Percentiles rank a stretch among this genome's conserved stretches.
Conservation (phyloP, 129 eudicot species). For the Deinandra increscens region DNA sequence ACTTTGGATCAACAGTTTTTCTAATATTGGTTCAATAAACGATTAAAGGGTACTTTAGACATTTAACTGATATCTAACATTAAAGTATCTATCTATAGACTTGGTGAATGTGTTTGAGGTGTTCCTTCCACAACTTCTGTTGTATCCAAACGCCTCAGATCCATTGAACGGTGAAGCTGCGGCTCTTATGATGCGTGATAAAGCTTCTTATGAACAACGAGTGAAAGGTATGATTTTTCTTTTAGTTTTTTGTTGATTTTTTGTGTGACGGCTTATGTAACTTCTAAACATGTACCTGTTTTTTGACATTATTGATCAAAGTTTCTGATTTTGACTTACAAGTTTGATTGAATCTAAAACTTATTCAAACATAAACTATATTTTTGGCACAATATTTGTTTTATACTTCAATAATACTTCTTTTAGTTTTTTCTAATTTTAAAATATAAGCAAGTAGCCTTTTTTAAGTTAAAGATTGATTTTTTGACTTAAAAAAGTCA, state of each 20-base stretch:
- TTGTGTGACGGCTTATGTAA: neutral
- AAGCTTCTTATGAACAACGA: slow-evolving; percentile 64
- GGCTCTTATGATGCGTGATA: slow-evolving; percentile 83
- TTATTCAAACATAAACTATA: neutral
- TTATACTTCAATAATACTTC: neutral
- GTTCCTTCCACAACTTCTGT: slow-evolving; percentile 82
- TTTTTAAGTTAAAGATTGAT: neutral
- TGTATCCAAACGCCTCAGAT: slow-evolving; percentile 91
- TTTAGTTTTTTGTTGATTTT: too few species aligned
- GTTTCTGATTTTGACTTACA: neutral
- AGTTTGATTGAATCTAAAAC: neutral
- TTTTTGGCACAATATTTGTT: neutral
- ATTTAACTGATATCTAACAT: slow-evolving; percentile 10
- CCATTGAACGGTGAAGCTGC: slow-evolving; percentile 90
- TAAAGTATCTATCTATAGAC: slow-evolving; percentile 40
- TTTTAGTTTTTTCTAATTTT: neutral
- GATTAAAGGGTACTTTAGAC: slow-evolving; percentile 8
- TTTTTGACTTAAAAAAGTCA: neutral
- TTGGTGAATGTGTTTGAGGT: slow-evolving; percentile 89
- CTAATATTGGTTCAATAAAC: neutral
- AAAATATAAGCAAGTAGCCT: neutral
- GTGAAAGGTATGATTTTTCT: slow-evolving; percentile 60
- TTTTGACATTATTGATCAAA: slow-evolving; percentile 2
- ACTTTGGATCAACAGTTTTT: neutral
- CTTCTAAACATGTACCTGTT: neutral